Evolutionary conservation across 2,329 filamentous ascomycete species (phyloP), one percentile per base, ranked within the genome.

Genomic region (Trichoderma koningiopsis): DNA sequence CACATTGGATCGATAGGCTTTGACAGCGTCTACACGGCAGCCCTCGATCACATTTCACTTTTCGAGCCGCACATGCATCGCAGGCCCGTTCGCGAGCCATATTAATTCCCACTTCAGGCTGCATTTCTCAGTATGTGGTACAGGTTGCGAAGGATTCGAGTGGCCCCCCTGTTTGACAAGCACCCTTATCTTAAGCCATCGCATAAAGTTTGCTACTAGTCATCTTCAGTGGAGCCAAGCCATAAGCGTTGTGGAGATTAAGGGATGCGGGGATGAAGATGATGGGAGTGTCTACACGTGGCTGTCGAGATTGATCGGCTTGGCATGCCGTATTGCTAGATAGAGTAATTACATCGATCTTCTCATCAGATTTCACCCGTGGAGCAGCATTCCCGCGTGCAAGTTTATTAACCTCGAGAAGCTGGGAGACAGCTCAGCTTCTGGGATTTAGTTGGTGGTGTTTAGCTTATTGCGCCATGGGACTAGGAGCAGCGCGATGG

Each of bases 71-170:
- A 31, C 62, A 65, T 11, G 62, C 52, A 43, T 65, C 62, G 43
- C 62, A 65, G n/a, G 62, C 62, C 49, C 62, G 35, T 22, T 56
- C 49, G 40, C 62, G 62, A 65, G 62, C 62, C 62, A 65, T 65
- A 13, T 65, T 19, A 53, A 43, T 14, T 43, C 24, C 19, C n/a
- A 33, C 31, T 49, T 33, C 62, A 27, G 49, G 24, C 52, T 43
- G 49, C 35, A 47, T 43, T 27, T 29, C 19, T 53, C 62, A 43
- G 22, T 31, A 31, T 27, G 35, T 56, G 52, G 33, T 56, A 37
- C 47, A 29, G 16, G 49, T 43, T 56, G 33, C 33, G 16, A 64
- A 49, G 22, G 33, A 56, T 43, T 56, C 62, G 22, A 33, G 31
- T 29, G 47, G 52, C 35, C 27, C 62, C 62, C 62, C 49, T 27